Evolutionary conservation across 257 asterid genomes (phyloP).

Genomic region (Dorcoceras hygrometricum): DNA sequence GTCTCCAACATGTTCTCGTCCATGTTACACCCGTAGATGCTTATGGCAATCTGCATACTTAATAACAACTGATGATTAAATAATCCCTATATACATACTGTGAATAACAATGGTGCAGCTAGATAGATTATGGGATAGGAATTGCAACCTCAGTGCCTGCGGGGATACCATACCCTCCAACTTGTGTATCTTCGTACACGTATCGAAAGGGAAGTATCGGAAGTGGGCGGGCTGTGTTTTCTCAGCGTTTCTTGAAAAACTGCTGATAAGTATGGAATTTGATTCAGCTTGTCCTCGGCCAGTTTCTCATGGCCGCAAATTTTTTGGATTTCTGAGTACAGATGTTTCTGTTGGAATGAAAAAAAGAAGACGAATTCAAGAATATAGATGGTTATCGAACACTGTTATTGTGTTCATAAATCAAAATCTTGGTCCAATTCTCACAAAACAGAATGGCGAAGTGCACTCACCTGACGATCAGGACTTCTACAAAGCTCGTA

Average conservation of each 20-base stretch:
- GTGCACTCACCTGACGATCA: slow-evolving; percentile 52
- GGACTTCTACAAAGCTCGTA: slow-evolving; percentile 77
- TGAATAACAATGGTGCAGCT: too few species aligned
- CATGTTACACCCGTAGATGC: slow-evolving; percentile 83
- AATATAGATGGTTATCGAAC: too few species aligned
- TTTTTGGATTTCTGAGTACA: slow-evolving; percentile 44
- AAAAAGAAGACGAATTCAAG: background rate
- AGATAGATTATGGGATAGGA: too few species aligned
- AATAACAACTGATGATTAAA: too few species aligned
- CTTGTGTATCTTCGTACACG: slow-evolving; percentile 66
- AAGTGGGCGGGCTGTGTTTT: slow-evolving; percentile 73
- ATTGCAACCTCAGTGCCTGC: slow-evolving; percentile 65
- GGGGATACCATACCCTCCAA: slow-evolving; percentile 78
- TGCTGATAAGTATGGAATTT: slow-evolving; percentile 74
- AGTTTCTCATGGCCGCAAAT: slow-evolving; percentile 55
- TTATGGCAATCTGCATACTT: slow-evolving; percentile 64
- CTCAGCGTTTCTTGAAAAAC: slow-evolving; percentile 86
- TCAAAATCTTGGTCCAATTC: too few species aligned
- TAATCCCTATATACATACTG: too few species aligned
- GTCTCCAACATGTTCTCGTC: slow-evolving; percentile 61
- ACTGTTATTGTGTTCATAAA: too few species aligned
- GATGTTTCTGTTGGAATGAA: slow-evolving; percentile 37
- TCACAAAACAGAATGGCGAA: background rate
- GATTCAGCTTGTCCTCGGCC: slow-evolving; percentile 64
- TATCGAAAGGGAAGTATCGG: slow-evolving; percentile 77